phyloP scores from a whole-genome alignment of 371 early-diverging fungal species.

The Mortierella sp. region DNA sequence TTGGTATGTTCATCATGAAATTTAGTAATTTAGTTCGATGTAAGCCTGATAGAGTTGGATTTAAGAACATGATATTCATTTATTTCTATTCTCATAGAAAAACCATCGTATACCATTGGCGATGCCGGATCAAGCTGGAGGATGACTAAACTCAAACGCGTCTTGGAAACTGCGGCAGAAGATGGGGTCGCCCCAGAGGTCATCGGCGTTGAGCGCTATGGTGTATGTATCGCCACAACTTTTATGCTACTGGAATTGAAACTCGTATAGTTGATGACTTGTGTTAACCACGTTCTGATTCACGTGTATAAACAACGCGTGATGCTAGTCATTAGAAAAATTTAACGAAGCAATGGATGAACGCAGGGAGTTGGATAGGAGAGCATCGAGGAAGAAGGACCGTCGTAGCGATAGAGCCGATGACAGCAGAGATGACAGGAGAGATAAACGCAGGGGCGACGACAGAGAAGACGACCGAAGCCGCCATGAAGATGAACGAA shows the following conservation, averaged over 20 bases:
- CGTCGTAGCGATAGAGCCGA: constrained; percentile 24
- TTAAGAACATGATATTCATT: neutral
- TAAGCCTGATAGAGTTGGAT: neutral
- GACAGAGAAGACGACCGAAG: constrained; percentile 26
- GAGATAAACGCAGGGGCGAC: constrained; percentile 19
- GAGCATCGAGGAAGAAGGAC: constrained; percentile 30
- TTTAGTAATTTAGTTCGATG: neutral
- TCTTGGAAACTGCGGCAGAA: constrained; percentile 78
- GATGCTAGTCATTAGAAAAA: constrained; percentile 68
- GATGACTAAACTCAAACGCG: constrained; percentile 83
- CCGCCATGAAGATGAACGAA: constrained; percentile 21
- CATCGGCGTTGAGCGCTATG: constrained; percentile 81
- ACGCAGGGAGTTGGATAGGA: constrained; percentile 71
- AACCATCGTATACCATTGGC: constrained; percentile 66
- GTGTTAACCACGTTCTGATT: neutral
- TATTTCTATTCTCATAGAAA: constrained; percentile 26
- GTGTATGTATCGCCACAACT: constrained; percentile 53
- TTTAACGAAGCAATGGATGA: constrained; percentile 78
- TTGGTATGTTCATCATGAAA: constrained; percentile 42
- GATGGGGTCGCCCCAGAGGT: constrained; percentile 73
- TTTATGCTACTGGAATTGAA: neutral
- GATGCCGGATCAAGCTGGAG: constrained; percentile 86
- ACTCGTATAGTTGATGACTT: neutral
- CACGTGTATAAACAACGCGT: neutral
- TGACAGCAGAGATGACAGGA: constrained; percentile 21